phyloP scores from a whole-genome alignment of 2,329 filamentous ascomycete species.

The Pseudocercospora cruenta region DNA sequence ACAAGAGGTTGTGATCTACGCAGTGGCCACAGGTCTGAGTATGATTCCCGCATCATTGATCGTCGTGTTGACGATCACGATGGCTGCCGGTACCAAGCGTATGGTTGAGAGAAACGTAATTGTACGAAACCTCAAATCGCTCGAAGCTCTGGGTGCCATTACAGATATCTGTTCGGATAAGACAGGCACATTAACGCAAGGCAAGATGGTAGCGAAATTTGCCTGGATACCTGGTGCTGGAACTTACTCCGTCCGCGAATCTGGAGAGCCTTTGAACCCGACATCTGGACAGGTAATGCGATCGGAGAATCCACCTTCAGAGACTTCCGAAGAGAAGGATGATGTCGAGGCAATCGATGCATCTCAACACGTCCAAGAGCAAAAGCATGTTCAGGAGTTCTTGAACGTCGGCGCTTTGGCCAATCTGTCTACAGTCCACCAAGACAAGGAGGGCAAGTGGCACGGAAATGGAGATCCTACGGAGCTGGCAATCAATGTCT shows the following conservation, averaged over 20 bases:
- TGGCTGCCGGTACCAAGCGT: conserved; percentile 59
- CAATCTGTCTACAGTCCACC: conserved; percentile 66
- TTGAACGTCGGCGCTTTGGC: conserved; percentile 67
- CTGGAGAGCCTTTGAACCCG: conserved; percentile 62
- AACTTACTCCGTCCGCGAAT: conserved; percentile 62
- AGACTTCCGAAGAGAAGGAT: conserved; percentile 16
- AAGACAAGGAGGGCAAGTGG: conserved; percentile 62
- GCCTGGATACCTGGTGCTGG: conserved; percentile 64
- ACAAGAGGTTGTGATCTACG: conserved; percentile 67
- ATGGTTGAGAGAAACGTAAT: conserved; percentile 68
- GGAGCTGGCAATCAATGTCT: conserved; percentile 75
- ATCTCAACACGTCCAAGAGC: conserved; percentile 41
- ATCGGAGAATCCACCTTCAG: conserved; percentile 20
- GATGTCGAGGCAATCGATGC: conserved; percentile 48
- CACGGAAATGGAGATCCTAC: conserved; percentile 68
- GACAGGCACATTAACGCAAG: conserved; percentile 46
- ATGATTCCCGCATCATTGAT: conserved; percentile 61
- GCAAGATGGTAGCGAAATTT: conserved; percentile 65
- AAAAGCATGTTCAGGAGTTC: conserved; percentile 21
- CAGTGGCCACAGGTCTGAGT: conserved; percentile 60
- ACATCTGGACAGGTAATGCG: conserved; percentile 61
- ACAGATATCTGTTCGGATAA: conserved; percentile 27
- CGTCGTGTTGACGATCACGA: conserved; percentile 42
- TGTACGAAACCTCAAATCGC: conserved; percentile 65
- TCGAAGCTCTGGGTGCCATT: conserved; percentile 61